Conservation (phyloP, 2,329 filamentous ascomycete species). For the Pochonia chlamydosporia region DNA sequence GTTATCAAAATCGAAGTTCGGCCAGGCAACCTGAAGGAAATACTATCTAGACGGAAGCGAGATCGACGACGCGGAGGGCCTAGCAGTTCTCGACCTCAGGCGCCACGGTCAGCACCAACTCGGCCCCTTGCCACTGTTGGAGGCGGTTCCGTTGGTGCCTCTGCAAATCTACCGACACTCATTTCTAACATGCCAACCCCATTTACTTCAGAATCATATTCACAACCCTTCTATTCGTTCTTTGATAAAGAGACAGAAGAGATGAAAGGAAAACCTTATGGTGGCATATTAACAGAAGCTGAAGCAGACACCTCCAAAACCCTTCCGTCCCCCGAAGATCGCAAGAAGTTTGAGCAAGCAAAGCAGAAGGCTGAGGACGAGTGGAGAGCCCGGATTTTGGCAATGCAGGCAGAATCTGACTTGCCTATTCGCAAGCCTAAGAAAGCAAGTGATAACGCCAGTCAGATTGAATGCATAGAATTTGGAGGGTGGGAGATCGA, state of each 20-base stretch:
- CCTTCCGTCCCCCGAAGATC: constrained; percentile 71
- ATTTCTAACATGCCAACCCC: constrained; percentile 43
- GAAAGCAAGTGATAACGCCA: constrained; percentile 79
- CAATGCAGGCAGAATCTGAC: constrained; percentile 58
- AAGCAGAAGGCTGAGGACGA: constrained; percentile 88
- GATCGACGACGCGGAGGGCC: constrained; percentile 22
- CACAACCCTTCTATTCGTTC: constrained; percentile 80
- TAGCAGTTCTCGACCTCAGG: constrained; percentile 12
- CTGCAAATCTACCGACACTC: constrained; percentile 8
- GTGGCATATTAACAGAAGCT: constrained; percentile 80
- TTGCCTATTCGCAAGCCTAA: constrained; percentile 58
- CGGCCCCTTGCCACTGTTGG: constrained; percentile 5
- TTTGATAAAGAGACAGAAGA: constrained; percentile 87
- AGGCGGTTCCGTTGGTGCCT: neutral
- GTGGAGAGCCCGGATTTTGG: constrained; percentile 64
- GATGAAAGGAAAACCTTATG: constrained; percentile 87
- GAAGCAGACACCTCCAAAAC: constrained; percentile 92
- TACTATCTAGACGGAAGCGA: constrained; percentile 27
- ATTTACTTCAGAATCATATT: constrained; percentile 54
- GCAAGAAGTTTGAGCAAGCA: constrained; percentile 82
- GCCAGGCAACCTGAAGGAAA: constrained; percentile 32
- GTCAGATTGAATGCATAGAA: constrained; percentile 97
- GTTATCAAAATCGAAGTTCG: constrained; percentile 30
- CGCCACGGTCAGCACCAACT: constrained; percentile 16
- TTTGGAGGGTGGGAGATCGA: constrained; percentile 98